Evolutionary conservation across 345 rosid species (phyloP).

Genomic region (Lepidium aucheri): DNA sequence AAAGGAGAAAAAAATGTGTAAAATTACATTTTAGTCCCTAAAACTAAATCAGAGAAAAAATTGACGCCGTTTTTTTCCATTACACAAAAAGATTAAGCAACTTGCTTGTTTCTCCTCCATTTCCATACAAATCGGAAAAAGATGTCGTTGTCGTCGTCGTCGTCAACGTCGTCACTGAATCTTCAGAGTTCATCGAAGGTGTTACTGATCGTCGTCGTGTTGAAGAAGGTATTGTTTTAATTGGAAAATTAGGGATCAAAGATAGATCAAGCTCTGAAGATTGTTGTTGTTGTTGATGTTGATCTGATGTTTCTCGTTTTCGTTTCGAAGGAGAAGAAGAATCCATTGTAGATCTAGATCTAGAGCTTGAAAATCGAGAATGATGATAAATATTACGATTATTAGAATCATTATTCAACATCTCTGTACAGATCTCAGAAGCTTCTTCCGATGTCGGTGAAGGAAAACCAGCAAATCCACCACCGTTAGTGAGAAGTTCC

Average conservation of each 20-base stretch:
- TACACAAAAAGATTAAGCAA: slow-evolving; percentile 50
- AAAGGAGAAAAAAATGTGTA: slow-evolving; percentile 1
- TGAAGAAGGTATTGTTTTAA: not conserved
- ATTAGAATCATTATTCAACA: slow-evolving; percentile 29
- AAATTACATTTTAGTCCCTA: slow-evolving; percentile 23
- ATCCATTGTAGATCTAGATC: slow-evolving; percentile 47
- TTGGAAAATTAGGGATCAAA: slow-evolving; percentile 32
- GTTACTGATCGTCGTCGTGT: slow-evolving; percentile 38
- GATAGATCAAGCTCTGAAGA: slow-evolving; percentile 65
- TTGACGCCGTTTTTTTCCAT: slow-evolving; percentile 5
- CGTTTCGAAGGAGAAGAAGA: slow-evolving; percentile 43
- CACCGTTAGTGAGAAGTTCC: slow-evolving; percentile 35
- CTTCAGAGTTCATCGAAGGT: slow-evolving; percentile 90
- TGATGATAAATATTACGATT: slow-evolving; percentile 31
- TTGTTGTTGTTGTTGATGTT: slow-evolving; percentile 11
- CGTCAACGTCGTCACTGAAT: slow-evolving; percentile 41
- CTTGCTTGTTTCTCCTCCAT: slow-evolving; percentile 34
- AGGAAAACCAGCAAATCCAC: slow-evolving; percentile 31
- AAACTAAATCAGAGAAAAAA: not conserved
- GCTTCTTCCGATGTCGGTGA: slow-evolving; percentile 50
- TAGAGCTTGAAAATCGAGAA: slow-evolving; percentile 59
- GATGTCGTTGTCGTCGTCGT: slow-evolving; percentile 29
- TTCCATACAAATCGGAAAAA: slow-evolving; percentile 33
- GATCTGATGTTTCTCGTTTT: slow-evolving; percentile 28
- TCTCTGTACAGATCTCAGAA: slow-evolving; percentile 58